These are phyloP conservation scores for Vitis rotundifolia DNA, from an alignment of 164 flowering plant species.

Conservation along the genomic window DNA sequence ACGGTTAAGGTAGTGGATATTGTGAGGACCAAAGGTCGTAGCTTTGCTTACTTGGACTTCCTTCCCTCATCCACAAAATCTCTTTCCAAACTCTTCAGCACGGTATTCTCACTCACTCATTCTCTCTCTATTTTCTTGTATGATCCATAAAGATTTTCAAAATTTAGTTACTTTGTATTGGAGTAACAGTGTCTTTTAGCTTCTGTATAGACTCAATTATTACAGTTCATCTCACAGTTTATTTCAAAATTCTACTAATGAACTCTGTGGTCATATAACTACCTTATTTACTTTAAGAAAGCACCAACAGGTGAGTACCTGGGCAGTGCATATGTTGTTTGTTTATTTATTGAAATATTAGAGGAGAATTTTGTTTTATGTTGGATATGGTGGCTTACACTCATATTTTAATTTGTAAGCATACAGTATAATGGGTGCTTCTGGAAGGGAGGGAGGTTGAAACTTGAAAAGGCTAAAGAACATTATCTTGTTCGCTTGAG, in stretches of 20 bases:
- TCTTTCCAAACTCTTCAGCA: slow-evolving; percentile 74
- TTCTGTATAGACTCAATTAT: no score
- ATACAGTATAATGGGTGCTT: slow-evolving; percentile 83
- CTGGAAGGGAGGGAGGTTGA: slow-evolving; percentile 89
- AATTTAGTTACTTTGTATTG: no score
- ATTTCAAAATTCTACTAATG: no score
- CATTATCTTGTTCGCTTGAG: slow-evolving; percentile 68
- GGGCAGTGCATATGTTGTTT: no score
- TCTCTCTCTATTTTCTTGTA: neutral
- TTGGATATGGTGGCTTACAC: no score
- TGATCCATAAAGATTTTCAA: no score
- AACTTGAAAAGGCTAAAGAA: slow-evolving; percentile 88
- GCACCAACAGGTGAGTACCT: no score
- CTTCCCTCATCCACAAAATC: slow-evolving; percentile 55
- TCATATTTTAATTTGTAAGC: neutral
- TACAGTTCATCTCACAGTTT: no score
- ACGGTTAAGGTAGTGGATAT: slow-evolving; percentile 45
- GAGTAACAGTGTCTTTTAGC: no score
- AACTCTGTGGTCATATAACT: no score
- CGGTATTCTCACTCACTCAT: slow-evolving; percentile 27
- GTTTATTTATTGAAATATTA: no score
- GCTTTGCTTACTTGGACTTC: slow-evolving; percentile 81
- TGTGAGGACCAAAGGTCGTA: slow-evolving; percentile 69
- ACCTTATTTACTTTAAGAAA: no score
- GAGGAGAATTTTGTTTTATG: neutral